phyloP scores from a whole-genome alignment of 2,329 filamentous ascomycete genomes.

The Aspergillus calidoustus region DNA sequence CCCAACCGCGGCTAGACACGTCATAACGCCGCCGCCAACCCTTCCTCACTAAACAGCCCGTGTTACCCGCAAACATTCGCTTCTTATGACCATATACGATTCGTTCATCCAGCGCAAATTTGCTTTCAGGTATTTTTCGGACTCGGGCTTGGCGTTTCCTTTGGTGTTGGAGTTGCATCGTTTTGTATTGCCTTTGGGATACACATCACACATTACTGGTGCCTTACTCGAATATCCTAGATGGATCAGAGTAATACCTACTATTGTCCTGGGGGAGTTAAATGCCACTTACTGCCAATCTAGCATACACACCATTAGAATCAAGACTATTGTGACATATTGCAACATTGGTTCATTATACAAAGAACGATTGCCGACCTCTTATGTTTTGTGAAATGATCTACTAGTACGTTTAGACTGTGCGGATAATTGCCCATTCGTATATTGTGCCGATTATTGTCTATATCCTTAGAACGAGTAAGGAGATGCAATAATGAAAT shows the following conservation, averaged over 20 bases:
- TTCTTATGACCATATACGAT: conserved; percentile 13
- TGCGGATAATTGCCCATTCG: too few relatives aligned
- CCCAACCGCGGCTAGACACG: conserved; percentile 34
- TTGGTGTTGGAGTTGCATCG: background rate
- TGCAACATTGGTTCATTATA: background rate
- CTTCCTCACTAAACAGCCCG: conserved; percentile 2
- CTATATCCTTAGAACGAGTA: too few relatives aligned
- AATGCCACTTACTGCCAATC: background rate
- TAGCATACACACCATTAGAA: background rate
- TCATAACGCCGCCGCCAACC: conserved; percentile 36
- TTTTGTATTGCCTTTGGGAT: background rate
- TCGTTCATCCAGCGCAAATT: background rate
- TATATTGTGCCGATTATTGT: too few relatives aligned
- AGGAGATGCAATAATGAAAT: too few relatives aligned
- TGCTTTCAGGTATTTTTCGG: background rate
- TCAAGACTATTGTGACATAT: background rate
- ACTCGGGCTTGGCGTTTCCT: background rate
- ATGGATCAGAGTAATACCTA: background rate
- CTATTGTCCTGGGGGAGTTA: background rate
- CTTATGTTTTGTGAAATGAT: background rate
- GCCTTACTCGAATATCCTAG: background rate
- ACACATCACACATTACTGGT: background rate
- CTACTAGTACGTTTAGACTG: too few relatives aligned
- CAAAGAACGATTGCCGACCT: background rate
- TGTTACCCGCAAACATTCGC: background rate